Conservation (phyloP, 1,284 basidiomycete genomes). For the Trametes polyzona region DNA sequence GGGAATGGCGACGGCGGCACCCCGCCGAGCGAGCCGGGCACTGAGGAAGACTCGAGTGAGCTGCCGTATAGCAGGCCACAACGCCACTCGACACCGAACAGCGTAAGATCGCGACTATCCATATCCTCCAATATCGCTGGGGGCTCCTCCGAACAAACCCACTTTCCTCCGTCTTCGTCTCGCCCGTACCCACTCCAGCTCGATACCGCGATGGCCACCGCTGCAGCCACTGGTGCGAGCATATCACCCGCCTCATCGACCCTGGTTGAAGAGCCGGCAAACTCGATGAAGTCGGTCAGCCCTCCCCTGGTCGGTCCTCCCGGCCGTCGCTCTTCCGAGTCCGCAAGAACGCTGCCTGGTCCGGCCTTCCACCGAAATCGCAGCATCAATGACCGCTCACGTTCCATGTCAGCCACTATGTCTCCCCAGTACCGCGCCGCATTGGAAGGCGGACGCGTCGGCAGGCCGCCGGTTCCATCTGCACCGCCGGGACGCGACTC, state of each 20-base stretch:
- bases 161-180: slow-evolving; percentile 33
- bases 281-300: slow-evolving; percentile 24
- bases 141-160: slow-evolving; percentile 26
- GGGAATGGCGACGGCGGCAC: slow-evolving; percentile 37
- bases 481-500: slow-evolving; percentile 52
- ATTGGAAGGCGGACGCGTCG: slow-evolving; percentile 35
- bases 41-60: slow-evolving; percentile 60
- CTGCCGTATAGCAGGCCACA: slow-evolving; percentile 53
- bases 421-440: slow-evolving; percentile 40
- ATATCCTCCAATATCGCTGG: slow-evolving; percentile 28
- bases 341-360: slow-evolving; percentile 51
- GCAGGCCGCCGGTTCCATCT: slow-evolving; percentile 44
- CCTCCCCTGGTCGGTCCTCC: slow-evolving; percentile 16
- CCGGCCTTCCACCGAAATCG: slow-evolving; percentile 57
- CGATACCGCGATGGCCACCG: slow-evolving; percentile 46
- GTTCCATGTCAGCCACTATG: slow-evolving; percentile 74
- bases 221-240: slow-evolving; percentile 41
- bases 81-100: slow-evolving; percentile 32
- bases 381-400: slow-evolving; percentile 64
- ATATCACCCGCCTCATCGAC: slow-evolving; percentile 60
- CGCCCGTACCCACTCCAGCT: slow-evolving; percentile 52
- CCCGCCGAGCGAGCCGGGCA: slow-evolving; percentile 39
- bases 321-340: slow-evolving; percentile 59
- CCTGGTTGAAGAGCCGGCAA: slow-evolving; percentile 46
- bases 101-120: slow-evolving; percentile 34